These are phyloP conservation scores for Dendryphion nanum DNA, from an alignment of 2,329 filamentous ascomycete species.

Conservation along the genomic window DNA sequence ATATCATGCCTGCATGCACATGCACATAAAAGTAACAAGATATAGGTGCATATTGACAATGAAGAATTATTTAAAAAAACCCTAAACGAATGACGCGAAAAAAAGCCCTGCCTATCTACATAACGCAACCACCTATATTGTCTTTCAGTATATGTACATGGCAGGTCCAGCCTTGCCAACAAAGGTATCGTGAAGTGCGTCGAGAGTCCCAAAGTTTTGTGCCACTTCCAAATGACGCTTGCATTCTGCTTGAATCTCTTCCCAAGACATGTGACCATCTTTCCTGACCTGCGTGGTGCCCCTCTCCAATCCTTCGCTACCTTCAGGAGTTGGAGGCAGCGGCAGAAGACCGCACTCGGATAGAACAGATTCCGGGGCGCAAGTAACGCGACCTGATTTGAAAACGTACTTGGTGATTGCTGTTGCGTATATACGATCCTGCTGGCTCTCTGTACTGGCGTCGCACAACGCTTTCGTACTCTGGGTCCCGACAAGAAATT, in stretches of 20 bases:
- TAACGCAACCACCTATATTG: too few relatives aligned
- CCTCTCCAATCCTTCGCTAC: neutral
- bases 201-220: constrained; percentile 11
- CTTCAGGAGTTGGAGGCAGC: constrained; percentile 51
- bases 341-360: constrained; percentile 69
- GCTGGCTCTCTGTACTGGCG: constrained; percentile 19
- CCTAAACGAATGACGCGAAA: too few relatives aligned
- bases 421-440: constrained; percentile 44
- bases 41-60: too few relatives aligned
- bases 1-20: too few relatives aligned
- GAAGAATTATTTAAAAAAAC: too few relatives aligned
- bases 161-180: constrained; percentile 8
- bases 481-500: constrained; percentile 18
- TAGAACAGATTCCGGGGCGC: constrained; percentile 73
- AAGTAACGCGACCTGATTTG: constrained; percentile 62
- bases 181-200: constrained; percentile 9
- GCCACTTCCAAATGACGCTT: constrained; percentile 9
- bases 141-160: constrained; percentile 9
- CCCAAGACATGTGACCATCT: constrained; percentile 9
- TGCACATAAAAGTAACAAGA: too few relatives aligned
- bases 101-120: too few relatives aligned
- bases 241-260: constrained; percentile 8
- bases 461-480: constrained; percentile 25
- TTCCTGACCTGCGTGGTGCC: neutral
- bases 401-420: constrained; percentile 43